A percentile compares a stretch with the other conserved stretches of the same genome.
Conservation (phyloP, 495 filamentous ascomycete species). For the Aspergillus egyptiacus region DNA sequence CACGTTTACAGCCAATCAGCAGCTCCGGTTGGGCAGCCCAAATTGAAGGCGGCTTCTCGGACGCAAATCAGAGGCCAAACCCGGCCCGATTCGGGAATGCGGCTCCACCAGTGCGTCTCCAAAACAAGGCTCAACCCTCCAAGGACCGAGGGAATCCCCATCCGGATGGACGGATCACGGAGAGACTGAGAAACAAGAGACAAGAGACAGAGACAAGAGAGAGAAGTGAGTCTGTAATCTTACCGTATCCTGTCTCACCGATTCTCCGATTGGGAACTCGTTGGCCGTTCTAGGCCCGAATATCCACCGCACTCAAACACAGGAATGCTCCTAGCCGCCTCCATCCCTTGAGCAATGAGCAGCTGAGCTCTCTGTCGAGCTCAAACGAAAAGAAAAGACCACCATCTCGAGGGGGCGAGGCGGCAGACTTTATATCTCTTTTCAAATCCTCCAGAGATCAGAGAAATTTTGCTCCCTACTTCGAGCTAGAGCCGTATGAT, state of each 20-base stretch:
- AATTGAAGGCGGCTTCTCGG: slow-evolving; percentile 18
- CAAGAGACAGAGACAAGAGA: no score
- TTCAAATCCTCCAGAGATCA: background rate
- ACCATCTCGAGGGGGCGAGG: slow-evolving; percentile 5
- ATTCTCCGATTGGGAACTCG: slow-evolving; percentile 11
- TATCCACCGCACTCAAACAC: slow-evolving; percentile 7
- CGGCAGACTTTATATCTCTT: slow-evolving; percentile 10
- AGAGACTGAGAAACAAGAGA: no score
- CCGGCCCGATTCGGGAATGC: slow-evolving; percentile 27
- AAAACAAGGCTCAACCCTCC: no score
- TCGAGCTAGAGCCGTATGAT: background rate
- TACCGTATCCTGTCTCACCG: slow-evolving; percentile 9
- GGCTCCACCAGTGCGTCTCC: slow-evolving; percentile 18
- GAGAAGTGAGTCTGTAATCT: no score
- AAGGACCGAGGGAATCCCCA: no score
- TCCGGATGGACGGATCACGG: no score
- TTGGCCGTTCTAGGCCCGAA: slow-evolving; percentile 7
- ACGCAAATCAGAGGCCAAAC: slow-evolving; percentile 15
- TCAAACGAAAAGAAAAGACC: slow-evolving; percentile 1
- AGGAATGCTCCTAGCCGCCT: slow-evolving; percentile 6
- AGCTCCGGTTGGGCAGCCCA: slow-evolving; percentile 1
- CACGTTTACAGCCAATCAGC: background rate
- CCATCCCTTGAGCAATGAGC: slow-evolving; percentile 9
- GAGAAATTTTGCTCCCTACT: background rate
- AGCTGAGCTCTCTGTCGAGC: background rate